Conservation (phyloP, 768 basidiomycete genomes). For the Boletus tomentosulus region DNA sequence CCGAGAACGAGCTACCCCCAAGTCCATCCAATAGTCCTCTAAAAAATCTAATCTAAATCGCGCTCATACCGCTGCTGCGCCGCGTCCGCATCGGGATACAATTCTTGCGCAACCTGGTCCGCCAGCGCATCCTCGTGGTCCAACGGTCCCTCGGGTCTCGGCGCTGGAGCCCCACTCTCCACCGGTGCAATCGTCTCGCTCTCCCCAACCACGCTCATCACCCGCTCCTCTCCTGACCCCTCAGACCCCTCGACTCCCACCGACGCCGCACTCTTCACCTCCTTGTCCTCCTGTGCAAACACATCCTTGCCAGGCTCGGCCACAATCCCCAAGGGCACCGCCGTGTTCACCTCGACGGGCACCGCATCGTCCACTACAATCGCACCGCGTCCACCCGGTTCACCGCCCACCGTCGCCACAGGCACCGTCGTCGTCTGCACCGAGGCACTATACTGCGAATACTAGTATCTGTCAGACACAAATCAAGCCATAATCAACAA, state of each 20-base stretch:
- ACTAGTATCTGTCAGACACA: constrained; percentile 33
- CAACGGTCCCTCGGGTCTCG: constrained; percentile 38
- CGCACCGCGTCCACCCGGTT: constrained; percentile 47
- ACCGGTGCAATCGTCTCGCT: no score
- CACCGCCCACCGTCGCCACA: constrained; percentile 47
- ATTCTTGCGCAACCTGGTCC: constrained; percentile 49
- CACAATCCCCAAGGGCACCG: constrained; percentile 44
- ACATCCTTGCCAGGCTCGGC: constrained; percentile 75
- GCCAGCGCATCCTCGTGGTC: constrained; percentile 49
- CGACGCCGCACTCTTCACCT: constrained; percentile 41
- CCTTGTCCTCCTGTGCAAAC: constrained; percentile 52
- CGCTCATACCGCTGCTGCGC: neutral
- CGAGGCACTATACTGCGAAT: constrained; percentile 36
- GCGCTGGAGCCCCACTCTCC: neutral
- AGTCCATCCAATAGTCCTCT: no score
- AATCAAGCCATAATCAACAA: neutral
- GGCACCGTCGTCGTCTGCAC: constrained; percentile 39
- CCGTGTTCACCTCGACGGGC: constrained; percentile 30
- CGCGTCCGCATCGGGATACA: constrained; percentile 40
- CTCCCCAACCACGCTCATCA: constrained; percentile 32
- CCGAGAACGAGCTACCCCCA: no score
- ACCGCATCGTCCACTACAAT: constrained; percentile 47
- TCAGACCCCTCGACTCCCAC: constrained; percentile 6
- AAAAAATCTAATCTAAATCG: neutral
- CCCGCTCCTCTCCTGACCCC: constrained; percentile 21